These are phyloP conservation scores for Zhuliangozyma blackwelliae DNA, from an alignment of 1,139 yeast genomes.

Conservation along the genomic window DNA sequence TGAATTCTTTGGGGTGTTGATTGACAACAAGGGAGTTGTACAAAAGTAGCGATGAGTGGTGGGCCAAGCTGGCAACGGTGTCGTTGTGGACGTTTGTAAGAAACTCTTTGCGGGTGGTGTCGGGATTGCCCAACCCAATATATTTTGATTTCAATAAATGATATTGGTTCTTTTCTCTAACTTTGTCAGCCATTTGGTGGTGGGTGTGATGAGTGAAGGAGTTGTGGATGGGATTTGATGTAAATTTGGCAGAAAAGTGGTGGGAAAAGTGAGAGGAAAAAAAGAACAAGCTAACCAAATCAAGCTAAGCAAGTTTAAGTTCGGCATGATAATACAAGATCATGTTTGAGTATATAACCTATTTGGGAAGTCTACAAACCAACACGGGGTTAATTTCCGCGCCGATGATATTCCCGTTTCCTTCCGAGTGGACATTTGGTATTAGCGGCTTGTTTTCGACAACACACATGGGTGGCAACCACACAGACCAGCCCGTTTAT, in stretches of 20 bases:
- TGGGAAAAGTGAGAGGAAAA: not conserved
- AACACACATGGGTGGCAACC: too few relatives aligned
- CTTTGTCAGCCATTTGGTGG: slow-evolving; percentile 56
- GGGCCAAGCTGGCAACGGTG: slow-evolving; percentile 64
- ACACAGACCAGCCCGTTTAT: too few relatives aligned
- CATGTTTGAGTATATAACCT: too few relatives aligned
- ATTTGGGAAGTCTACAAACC: too few relatives aligned
- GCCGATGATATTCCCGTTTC: too few relatives aligned
- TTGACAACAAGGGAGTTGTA: slow-evolving; percentile 64
- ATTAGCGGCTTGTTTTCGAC: too few relatives aligned
- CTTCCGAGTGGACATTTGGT: too few relatives aligned
- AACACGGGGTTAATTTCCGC: too few relatives aligned
- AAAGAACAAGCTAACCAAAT: too few relatives aligned
- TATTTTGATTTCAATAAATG: slow-evolving; percentile 59
- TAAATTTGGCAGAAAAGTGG: too few relatives aligned
- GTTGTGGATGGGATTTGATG: not conserved
- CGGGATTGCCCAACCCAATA: slow-evolving; percentile 69
- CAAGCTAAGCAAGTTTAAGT: too few relatives aligned
- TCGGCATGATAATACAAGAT: too few relatives aligned
- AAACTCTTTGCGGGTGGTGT: slow-evolving; percentile 50
- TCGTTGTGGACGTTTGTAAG: slow-evolving; percentile 63
- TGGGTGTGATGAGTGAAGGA: not conserved
- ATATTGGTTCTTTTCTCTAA: slow-evolving; percentile 60
- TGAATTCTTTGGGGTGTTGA: slow-evolving; percentile 46
- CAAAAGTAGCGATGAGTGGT: slow-evolving; percentile 63